phyloP scores from a whole-genome alignment of 2,329 filamentous ascomycete species.

The Botryotinia convoluta region DNA sequence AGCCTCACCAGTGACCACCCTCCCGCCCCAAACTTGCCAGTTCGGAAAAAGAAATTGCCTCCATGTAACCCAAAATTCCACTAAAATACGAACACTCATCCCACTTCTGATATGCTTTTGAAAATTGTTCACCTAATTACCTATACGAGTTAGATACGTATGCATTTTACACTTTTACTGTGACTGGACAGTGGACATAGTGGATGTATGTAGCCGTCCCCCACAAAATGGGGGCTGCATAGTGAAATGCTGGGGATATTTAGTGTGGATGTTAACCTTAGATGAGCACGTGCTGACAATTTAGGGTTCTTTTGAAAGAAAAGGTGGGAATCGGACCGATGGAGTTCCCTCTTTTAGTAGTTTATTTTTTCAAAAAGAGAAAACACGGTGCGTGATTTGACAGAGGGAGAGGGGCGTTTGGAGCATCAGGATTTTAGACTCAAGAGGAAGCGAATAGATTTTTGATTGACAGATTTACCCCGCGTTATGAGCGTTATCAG shows the following conservation, averaged over 20 bases:
- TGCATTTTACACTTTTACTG: neutral
- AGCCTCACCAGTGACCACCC: neutral
- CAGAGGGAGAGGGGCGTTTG: neutral
- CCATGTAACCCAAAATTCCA: neutral
- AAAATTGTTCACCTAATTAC: neutral
- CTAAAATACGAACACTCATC: neutral
- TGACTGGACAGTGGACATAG: neutral
- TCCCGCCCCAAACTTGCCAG: neutral
- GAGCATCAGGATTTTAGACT: neutral
- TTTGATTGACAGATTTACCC: neutral
- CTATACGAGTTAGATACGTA: neutral
- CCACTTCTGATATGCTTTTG: neutral
- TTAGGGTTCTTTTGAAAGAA: neutral
- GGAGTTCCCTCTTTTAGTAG: neutral
- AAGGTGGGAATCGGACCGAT: conserved; percentile 5
- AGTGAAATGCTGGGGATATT: neutral
- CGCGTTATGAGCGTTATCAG: neutral
- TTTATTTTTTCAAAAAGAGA: neutral
- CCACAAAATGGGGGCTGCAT: neutral
- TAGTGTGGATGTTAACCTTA: neutral
- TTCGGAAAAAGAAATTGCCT: neutral
- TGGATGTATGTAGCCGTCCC: neutral
- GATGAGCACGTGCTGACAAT: neutral
- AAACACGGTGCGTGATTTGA: neutral
- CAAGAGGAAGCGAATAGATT: neutral